A percentile compares a stretch with the other conserved stretches of the same genome.
Evolutionary conservation across 192 early-diverging fungal species (phyloP).

Genomic region (Diversispora epigaea): DNA sequence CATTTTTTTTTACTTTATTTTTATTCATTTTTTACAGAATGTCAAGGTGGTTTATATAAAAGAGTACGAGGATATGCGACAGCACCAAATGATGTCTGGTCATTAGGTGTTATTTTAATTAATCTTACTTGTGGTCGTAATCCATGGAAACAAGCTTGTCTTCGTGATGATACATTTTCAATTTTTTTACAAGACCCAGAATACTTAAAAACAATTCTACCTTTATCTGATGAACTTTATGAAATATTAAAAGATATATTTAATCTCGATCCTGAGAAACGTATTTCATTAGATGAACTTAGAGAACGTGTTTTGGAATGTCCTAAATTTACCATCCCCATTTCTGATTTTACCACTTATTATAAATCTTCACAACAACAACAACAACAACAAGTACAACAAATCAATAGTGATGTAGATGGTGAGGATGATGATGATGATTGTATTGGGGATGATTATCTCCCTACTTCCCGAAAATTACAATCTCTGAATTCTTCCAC

Average conservation of each 20-base stretch:
- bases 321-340: slow-evolving; percentile 50
- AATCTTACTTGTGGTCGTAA: slow-evolving; percentile 76
- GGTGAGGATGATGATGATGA: neutral
- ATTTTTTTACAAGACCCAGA: slow-evolving; percentile 52
- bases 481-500: slow-evolving; percentile 10
- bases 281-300: slow-evolving; percentile 47
- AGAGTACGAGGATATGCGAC: slow-evolving; percentile 58
- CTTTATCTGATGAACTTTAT: slow-evolving; percentile 60
- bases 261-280: slow-evolving; percentile 45
- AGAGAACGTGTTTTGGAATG: slow-evolving; percentile 45
- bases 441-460: neutral
- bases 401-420: neutral
- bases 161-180: slow-evolving; percentile 58
- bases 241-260: slow-evolving; percentile 53
- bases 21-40: slow-evolving; percentile 47
- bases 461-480: neutral
- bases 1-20: slow-evolving; percentile 4
- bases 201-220: slow-evolving; percentile 63
- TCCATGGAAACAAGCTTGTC: slow-evolving; percentile 74
- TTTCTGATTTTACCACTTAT: slow-evolving; percentile 25
- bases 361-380: neutral
- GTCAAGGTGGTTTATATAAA: slow-evolving; percentile 67
- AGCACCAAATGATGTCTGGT: slow-evolving; percentile 82
- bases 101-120: slow-evolving; percentile 89
- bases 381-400: too few species aligned